Evolutionary conservation across 2,329 filamentous ascomycete species (phyloP).

Genomic region (Chalara sp.): DNA sequence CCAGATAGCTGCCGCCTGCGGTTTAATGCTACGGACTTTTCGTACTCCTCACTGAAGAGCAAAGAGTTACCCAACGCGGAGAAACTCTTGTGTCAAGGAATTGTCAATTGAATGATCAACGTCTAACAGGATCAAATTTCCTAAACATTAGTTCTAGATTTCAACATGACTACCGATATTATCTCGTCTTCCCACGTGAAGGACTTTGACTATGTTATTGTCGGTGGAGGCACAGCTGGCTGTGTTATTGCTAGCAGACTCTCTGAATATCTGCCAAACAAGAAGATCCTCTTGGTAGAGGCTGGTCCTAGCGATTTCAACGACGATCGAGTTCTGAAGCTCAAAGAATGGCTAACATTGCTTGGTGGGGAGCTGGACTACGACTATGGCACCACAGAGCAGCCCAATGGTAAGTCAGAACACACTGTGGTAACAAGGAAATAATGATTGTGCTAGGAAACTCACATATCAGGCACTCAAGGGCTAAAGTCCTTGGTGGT

Average conservation of each 20-base stretch:
- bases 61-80: too few species aligned
- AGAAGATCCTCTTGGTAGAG: conserved; percentile 77
- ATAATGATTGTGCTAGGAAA: conserved; percentile 51
- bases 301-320: conserved; percentile 84
- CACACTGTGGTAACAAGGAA: neutral
- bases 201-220: conserved; percentile 40
- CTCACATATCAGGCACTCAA: conserved; percentile 84
- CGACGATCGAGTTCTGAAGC: conserved; percentile 77
- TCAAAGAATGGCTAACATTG: conserved; percentile 80
- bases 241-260: conserved; percentile 39
- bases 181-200: conserved; percentile 24
- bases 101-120: too few species aligned
- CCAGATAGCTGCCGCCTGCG: too few species aligned
- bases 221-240: conserved; percentile 45
- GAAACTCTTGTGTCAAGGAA: too few species aligned
- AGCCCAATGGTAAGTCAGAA: conserved; percentile 73
- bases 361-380: conserved; percentile 86
- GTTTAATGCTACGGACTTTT: too few species aligned
- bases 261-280: conserved; percentile 73
- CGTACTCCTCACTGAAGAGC: too few species aligned
- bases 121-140: too few species aligned
- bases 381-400: conserved; percentile 79
- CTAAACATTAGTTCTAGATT: neutral
- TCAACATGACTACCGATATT: conserved; percentile 25
- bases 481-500: conserved; percentile 85